These are phyloP conservation scores for Acrocalymma vagum DNA, from an alignment of 2,329 filamentous ascomycete genomes.

Conservation along the genomic window DNA sequence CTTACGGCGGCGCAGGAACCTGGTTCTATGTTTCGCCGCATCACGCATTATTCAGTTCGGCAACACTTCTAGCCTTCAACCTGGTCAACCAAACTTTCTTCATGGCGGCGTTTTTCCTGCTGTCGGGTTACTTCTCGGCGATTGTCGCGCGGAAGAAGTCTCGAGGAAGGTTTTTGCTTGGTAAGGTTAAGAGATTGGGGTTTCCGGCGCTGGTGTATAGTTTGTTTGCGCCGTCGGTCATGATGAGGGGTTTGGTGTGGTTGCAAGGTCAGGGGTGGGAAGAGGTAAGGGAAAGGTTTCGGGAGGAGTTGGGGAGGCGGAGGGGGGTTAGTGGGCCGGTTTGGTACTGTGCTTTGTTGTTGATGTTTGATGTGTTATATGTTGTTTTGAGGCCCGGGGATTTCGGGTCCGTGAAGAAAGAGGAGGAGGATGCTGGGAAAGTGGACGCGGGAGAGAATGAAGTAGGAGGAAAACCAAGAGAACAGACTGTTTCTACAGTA, in stretches of 20 bases:
- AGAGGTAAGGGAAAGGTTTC: not conserved
- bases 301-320: slow-evolving; percentile 5
- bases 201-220: slow-evolving; percentile 21
- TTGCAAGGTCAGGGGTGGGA: slow-evolving; percentile 3
- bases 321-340: slow-evolving; percentile 25
- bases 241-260: slow-evolving; percentile 5
- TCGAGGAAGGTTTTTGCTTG: slow-evolving; percentile 6
- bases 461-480: not conserved
- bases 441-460: not conserved
- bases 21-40: slow-evolving; percentile 19
- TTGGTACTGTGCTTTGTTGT: slow-evolving; percentile 27
- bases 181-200: slow-evolving; percentile 26
- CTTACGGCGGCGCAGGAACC: slow-evolving; percentile 26
- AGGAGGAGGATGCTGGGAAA: no score
- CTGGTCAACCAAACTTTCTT: slow-evolving; percentile 29
- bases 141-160: slow-evolving; percentile 10
- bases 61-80: slow-evolving; percentile 19
- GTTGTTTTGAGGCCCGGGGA: not conserved
- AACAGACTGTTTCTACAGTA: no score
- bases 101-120: slow-evolving; percentile 30
- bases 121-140: slow-evolving; percentile 28
- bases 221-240: slow-evolving; percentile 6
- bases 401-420: no score
- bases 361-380: slow-evolving; percentile 24
- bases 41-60: slow-evolving; percentile 6